Conservation (phyloP, 371 early-diverging fungal species). For the Blastocladiella emersonii region DNA sequence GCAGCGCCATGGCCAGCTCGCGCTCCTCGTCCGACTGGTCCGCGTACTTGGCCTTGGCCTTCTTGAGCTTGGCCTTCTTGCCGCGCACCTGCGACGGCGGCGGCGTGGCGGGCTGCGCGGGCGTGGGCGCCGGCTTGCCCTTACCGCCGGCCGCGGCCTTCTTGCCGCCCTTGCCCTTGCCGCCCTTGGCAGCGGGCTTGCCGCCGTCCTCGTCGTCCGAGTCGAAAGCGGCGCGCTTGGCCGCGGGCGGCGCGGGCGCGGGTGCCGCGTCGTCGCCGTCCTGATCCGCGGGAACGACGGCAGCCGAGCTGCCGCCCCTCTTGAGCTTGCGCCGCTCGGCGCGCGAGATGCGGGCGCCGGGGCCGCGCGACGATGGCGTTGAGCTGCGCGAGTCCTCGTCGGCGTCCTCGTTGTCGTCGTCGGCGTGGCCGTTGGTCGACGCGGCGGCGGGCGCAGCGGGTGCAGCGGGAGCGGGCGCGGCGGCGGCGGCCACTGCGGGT, state of each 20-base stretch:
- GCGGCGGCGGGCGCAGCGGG: no score
- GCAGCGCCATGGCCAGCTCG: constrained; percentile 60
- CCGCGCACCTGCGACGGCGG: constrained; percentile 42
- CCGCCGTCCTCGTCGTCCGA: no score
- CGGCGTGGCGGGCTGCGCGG: background rate
- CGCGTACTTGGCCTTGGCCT: constrained; percentile 79
- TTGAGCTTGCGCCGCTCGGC: background rate
- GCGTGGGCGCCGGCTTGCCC: constrained; percentile 2
- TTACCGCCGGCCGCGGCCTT: no score
- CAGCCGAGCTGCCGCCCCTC: background rate
- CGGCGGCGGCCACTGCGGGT: constrained; percentile 8
- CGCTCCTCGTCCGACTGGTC: constrained; percentile 91
- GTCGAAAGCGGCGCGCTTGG: no score
- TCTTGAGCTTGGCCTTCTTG: constrained; percentile 72
- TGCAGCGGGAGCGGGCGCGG: background rate
- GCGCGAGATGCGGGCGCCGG: background rate
- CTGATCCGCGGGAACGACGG: no score
- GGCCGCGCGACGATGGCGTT: background rate
- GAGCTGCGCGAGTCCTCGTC: constrained; percentile 8
- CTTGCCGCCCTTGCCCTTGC: constrained; percentile 8
- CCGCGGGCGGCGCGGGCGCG: no score
- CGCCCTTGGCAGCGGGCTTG: background rate
- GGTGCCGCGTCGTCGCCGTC: no score
- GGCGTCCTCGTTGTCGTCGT: constrained; percentile 11
- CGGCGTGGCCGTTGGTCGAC: constrained; percentile 5